A percentile compares a stretch with the other conserved stretches of the same genome.
Evolutionary conservation across 2,329 filamentous ascomycete species (phyloP).

Genomic region (Elsinoe arachidis): DNA sequence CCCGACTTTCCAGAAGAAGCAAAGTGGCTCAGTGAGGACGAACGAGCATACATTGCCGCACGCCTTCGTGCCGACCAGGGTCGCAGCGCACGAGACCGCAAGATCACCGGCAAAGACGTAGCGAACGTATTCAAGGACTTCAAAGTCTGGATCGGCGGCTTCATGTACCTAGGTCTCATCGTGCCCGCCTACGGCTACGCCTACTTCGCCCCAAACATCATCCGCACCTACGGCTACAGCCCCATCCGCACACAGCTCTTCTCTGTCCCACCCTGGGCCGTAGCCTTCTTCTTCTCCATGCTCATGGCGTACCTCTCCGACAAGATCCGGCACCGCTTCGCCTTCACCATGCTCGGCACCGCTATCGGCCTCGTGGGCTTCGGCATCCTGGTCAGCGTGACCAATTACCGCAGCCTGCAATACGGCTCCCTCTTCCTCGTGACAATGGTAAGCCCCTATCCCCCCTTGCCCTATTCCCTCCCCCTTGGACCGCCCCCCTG

Average conservation of each 20-base stretch:
- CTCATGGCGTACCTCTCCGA: constrained; percentile 65
- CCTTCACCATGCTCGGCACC: constrained; percentile 62
- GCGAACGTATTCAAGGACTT: constrained; percentile 40
- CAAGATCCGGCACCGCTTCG: constrained; percentile 60
- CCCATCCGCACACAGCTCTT: constrained; percentile 46
- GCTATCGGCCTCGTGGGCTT: constrained; percentile 65
- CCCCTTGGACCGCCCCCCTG: neutral
- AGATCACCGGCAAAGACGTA: constrained; percentile 36
- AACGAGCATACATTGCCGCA: constrained; percentile 38
- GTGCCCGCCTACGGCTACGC: constrained; percentile 36
- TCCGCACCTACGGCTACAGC: constrained; percentile 43
- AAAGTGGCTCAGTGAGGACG: constrained; percentile 40
- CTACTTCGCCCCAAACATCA: constrained; percentile 42
- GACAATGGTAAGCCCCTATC: constrained; percentile 51
- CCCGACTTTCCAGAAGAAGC: constrained; percentile 43
- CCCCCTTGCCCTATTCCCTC: neutral
- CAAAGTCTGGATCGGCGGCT: constrained; percentile 41
- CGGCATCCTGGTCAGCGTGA: constrained; percentile 61
- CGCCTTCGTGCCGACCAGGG: constrained; percentile 42
- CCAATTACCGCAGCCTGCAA: constrained; percentile 57
- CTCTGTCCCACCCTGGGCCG: constrained; percentile 55
- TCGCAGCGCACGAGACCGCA: constrained; percentile 36
- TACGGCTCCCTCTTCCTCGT: constrained; percentile 79
- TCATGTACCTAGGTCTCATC: constrained; percentile 45
- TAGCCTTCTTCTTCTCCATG: constrained; percentile 73